Evolutionary conservation across 345 rosid species (phyloP).

Genomic region (Citrus glauca): DNA sequence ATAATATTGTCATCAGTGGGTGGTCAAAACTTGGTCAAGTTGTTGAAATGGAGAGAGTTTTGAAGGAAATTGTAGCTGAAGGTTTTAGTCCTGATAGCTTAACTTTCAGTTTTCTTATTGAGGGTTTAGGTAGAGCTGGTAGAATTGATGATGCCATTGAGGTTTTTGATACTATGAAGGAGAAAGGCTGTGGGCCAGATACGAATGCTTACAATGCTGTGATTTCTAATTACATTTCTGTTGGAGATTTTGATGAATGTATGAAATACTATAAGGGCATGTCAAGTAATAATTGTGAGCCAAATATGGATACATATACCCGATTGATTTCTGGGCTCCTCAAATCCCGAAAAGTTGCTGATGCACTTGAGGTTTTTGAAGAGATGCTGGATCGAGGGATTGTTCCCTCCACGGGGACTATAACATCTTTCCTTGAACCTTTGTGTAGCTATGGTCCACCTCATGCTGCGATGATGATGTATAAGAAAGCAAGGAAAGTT

Average conservation of each 20-base stretch:
- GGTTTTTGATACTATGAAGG: conserved; percentile 51
- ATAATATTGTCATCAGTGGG: conserved; percentile 57
- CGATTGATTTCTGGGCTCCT: conserved; percentile 60
- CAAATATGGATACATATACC: conserved; percentile 55
- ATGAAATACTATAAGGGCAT: conserved; percentile 49
- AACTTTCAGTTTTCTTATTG: conserved; percentile 54
- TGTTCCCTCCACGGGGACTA: conserved; percentile 56
- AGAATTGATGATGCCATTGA: conserved; percentile 55
- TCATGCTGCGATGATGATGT: conserved; percentile 72
- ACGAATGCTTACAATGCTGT: conserved; percentile 64
- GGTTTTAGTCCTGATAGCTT: conserved; percentile 53
- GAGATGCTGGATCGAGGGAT: conserved; percentile 65
- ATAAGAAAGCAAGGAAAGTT: conserved; percentile 64
- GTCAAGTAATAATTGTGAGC: conserved; percentile 47
- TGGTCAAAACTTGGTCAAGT: conserved; percentile 77
- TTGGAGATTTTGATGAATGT: conserved; percentile 53
- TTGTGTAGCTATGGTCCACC: conserved; percentile 91
- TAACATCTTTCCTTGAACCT: conserved; percentile 63
- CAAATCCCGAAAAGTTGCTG: conserved; percentile 72
- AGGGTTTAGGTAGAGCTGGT: conserved; percentile 82
- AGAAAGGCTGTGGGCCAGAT: conserved; percentile 45
- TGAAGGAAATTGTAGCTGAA: conserved; percentile 58
- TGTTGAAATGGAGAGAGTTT: conserved; percentile 48
- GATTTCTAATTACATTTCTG: conserved; percentile 59
- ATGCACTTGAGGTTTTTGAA: conserved; percentile 82